Percentiles rank a stretch among this genome's conserved stretches.
Conservation (phyloP, 306 rosid species). For the Acmispon strigosus region DNA sequence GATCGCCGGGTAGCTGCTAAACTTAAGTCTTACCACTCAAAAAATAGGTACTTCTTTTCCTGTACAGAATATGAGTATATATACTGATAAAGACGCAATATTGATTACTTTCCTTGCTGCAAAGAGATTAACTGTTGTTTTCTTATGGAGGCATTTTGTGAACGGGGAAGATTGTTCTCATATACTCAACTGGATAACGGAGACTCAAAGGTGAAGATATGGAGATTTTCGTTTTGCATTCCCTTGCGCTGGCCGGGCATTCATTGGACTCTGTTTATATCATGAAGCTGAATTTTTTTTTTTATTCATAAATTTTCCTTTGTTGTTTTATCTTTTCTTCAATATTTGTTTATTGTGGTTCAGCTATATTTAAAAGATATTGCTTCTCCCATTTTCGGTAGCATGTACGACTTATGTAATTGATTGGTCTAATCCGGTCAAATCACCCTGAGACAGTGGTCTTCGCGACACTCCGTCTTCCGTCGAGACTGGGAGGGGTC, state of each 20-base stretch:
- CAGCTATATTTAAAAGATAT: background rate
- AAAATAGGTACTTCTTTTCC: slow-evolving; percentile 45
- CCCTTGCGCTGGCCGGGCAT: background rate
- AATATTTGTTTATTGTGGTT: background rate
- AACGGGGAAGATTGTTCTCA: slow-evolving; percentile 60
- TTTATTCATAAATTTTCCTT: background rate
- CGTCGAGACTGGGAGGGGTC: no score
- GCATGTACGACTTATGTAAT: background rate
- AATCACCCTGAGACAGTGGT: no score
- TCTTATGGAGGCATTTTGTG: slow-evolving; percentile 54
- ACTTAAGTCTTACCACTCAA: slow-evolving; percentile 57
- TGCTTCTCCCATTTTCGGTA: background rate
- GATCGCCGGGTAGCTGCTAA: slow-evolving; percentile 41
- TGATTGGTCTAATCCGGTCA: no score
- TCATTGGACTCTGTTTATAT: background rate
- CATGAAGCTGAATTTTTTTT: background rate
- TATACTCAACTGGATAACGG: slow-evolving; percentile 69
- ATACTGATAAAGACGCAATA: background rate
- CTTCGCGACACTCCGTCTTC: no score
- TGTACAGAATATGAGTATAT: slow-evolving; percentile 18
- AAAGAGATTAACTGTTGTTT: slow-evolving; percentile 4
- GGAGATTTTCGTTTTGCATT: slow-evolving; percentile 3
- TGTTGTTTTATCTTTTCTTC: background rate
- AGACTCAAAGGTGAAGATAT: slow-evolving; percentile 31
- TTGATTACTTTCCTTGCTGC: background rate